Evolutionary conservation across 371 early-diverging fungal species (phyloP).

Genomic region (Synchytrium microbalum): DNA sequence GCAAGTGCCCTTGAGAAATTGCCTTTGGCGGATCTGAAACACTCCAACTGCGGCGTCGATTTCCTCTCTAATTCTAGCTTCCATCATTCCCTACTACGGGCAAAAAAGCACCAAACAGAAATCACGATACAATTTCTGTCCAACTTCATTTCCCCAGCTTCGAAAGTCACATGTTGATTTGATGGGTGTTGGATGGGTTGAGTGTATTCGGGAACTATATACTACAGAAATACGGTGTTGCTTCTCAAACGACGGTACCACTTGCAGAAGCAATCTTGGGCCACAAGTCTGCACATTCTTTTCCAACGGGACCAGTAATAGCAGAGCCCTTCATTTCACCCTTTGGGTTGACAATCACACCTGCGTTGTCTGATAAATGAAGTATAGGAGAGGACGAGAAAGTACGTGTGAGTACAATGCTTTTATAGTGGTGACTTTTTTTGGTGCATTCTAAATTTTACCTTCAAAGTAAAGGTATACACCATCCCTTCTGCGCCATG

Average conservation of each 20-base stretch:
- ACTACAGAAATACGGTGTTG: too few species aligned
- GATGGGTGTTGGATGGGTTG: too few species aligned
- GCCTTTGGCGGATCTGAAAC: too few species aligned
- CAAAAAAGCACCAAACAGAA: too few species aligned
- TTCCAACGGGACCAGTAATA: slow-evolving; percentile 99
- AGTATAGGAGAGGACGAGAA: slow-evolving; percentile 2
- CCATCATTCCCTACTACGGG: too few species aligned
- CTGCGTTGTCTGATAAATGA: slow-evolving; percentile 76
- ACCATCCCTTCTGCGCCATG: slow-evolving; percentile 99
- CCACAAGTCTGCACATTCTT: slow-evolving; percentile 99
- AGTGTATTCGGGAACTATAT: too few species aligned
- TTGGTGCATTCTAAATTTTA: slow-evolving; percentile 16
- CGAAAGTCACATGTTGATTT: too few species aligned
- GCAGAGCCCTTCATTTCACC: slow-evolving; percentile 99
- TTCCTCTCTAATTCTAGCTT: too few species aligned
- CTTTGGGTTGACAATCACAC: slow-evolving; percentile 97
- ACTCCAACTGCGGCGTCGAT: too few species aligned
- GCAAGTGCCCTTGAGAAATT: too few species aligned
- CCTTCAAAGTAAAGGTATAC: slow-evolving; percentile 80
- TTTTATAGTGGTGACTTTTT: not conserved
- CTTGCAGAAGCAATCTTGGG: slow-evolving; percentile 95
- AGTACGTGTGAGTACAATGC: not conserved
- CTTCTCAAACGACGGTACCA: slow-evolving; percentile 3
- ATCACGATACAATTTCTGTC: too few species aligned
- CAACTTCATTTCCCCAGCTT: too few species aligned